phyloP scores from a whole-genome alignment of 495 filamentous ascomycete species.

The Penicillium coffeae region DNA sequence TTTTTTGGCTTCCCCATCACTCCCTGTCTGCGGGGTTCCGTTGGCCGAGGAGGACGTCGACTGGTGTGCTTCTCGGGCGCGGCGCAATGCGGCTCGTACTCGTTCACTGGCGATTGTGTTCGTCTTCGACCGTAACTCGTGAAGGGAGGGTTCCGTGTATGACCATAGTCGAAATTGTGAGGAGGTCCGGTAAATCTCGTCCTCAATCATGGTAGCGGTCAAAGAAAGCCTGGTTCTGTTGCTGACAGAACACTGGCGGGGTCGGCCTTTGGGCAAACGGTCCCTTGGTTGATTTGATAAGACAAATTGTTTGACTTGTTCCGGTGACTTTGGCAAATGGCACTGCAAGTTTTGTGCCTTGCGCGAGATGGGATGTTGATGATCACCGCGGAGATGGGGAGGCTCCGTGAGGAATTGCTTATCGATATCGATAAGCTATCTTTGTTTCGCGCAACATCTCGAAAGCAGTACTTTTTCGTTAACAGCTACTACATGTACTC shows the following conservation, averaged over 20 bases:
- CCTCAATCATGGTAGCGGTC: conserved; percentile 60
- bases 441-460: not conserved
- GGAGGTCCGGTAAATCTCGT: conserved; percentile 84
- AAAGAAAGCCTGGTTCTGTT: not conserved
- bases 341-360: not conserved
- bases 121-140: conserved; percentile 65
- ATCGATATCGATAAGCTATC: conserved; percentile 2
- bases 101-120: conserved; percentile 69
- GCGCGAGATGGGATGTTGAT: not conserved
- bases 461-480: too few relatives aligned
- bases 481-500: too few relatives aligned
- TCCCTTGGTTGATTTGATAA: too few relatives aligned
- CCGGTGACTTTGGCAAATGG: too few relatives aligned
- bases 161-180: conserved; percentile 92
- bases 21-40: conserved; percentile 35
- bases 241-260: too few relatives aligned
- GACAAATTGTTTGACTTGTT: too few relatives aligned
- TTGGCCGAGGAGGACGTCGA: conserved; percentile 36
- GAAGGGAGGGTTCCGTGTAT: conserved; percentile 72
- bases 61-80: conserved; percentile 38
- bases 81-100: conserved; percentile 60
- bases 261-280: too few relatives aligned
- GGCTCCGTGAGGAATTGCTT: not conserved
- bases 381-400: not conserved
- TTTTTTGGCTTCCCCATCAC: conserved; percentile 28